Conservation (phyloP, 805 yeast genomes). For the Cyberlindnera veronae region DNA sequence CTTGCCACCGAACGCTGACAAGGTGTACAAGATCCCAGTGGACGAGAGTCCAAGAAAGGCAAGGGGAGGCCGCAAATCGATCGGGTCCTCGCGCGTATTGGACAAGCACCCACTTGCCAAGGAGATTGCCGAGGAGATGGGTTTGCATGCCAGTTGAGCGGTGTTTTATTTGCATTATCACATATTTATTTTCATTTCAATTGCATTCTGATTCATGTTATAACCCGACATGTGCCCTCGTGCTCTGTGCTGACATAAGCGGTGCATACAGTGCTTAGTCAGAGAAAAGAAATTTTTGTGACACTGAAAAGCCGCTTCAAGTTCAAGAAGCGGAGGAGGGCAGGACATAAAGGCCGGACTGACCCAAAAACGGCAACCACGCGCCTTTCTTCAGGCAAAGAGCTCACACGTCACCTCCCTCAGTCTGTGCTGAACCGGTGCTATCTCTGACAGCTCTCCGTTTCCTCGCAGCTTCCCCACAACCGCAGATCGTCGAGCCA, state of each 20-base stretch:
- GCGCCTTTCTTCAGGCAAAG: background rate
- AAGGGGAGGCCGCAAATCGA: slow-evolving; percentile 9
- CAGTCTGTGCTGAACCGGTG: background rate
- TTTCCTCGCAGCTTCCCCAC: background rate
- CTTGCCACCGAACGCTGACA: slow-evolving; percentile 38
- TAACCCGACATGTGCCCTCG: no score
- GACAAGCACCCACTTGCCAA: slow-evolving; percentile 11
- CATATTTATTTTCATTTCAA: no score
- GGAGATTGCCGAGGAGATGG: slow-evolving; percentile 17
- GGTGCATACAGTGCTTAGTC: background rate
- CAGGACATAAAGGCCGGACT: background rate
- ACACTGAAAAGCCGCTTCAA: slow-evolving; percentile 1
- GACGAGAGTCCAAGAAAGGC: background rate
- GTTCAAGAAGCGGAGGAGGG: background rate
- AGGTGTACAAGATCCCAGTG: background rate
- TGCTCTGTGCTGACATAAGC: background rate
- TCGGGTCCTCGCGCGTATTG: no score
- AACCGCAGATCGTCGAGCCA: background rate
- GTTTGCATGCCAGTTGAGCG: no score
- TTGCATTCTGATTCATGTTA: no score
- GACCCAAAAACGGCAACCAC: background rate
- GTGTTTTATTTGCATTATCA: no score
- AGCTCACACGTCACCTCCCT: background rate
- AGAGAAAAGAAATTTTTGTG: slow-evolving; percentile 9
- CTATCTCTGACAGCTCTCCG: background rate